A percentile compares a stretch with the other conserved stretches of the same genome.
Evolutionary conservation across 805 yeast species (phyloP).

Genomic region (Starmerella geochares): DNA sequence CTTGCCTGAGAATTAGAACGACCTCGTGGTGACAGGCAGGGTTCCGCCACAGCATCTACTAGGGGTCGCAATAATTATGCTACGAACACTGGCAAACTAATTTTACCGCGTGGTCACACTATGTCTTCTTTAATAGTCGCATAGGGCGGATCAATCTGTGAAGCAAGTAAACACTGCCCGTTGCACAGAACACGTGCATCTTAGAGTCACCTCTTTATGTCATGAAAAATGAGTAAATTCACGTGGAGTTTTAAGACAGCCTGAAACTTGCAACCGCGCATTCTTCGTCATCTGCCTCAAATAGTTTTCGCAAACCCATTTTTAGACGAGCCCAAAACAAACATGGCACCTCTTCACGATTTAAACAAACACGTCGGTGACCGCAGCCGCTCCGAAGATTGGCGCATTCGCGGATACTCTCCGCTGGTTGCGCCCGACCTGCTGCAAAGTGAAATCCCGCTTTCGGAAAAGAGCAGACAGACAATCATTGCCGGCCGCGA

Average conservation of each 20-base stretch:
- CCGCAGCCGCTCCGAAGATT: conserved; percentile 24
- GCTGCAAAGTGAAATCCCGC: conserved; percentile 74
- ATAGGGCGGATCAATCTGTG: too few species aligned
- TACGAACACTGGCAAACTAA: too few species aligned
- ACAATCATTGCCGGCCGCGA: conserved; percentile 68
- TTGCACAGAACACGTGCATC: conserved; percentile 1
- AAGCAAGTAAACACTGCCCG: too few species aligned
- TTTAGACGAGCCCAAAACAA: neutral
- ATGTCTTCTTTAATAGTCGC: too few species aligned
- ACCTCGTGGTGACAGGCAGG: too few species aligned
- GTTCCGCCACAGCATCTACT: too few species aligned
- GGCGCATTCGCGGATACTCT: conserved; percentile 67
- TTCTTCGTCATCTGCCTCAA: conserved; percentile 7
- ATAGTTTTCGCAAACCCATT: neutral
- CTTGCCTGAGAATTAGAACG: too few species aligned
- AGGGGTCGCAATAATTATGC: too few species aligned
- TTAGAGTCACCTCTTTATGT: neutral
- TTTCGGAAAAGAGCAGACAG: conserved; percentile 48
- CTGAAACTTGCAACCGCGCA: too few species aligned
- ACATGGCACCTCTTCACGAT: conserved; percentile 24
- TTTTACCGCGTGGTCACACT: too few species aligned
- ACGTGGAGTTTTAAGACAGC: neutral
- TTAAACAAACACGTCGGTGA: conserved; percentile 26
- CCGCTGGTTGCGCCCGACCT: conserved; percentile 94
- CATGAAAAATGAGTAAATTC: neutral